Base-by-base conservation (phyloP, 2,329 filamentous ascomycete species). In the Salinomyces thailandicus region DNA sequence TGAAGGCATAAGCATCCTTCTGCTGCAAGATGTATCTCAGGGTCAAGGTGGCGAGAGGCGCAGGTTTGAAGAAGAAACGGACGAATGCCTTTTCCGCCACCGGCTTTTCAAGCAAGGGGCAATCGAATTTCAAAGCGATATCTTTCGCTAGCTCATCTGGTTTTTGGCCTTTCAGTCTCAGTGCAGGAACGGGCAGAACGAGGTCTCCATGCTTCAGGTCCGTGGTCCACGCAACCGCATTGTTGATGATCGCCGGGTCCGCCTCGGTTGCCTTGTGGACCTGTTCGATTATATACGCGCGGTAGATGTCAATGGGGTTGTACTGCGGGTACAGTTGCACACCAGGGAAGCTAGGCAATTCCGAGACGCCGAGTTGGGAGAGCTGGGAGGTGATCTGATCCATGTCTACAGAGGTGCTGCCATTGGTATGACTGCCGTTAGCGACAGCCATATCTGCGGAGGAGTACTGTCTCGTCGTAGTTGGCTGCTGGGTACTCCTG, bases 131-230 rank as follows among this genome's bases (percentile, higher is more conserved):
- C 33, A 70, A 64, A 14, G 61, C 69, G 41, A 78, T 62, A 50
- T 77, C 71, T 47, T 67, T 60, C 26, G 69, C 67, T 27, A 74
- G 61, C 35, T 72, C 72, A 36, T 70, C 62, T 22, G 74, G 72
- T 48, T 77, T 75, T 61, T 72, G 74, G 49, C 69, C 67, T 60
- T 77, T 89, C 52, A 89, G 62, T 43, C 85, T 72, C 45, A 93
- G 71, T n/a, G 84, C 81, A 12, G 85, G 82, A 6, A 85, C 76
- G 6, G 85, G 79, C 31, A 93, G 63, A 36, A 83, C 73, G 49
- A 93, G 64, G 61, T 93, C 85, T 32, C 85, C 85, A 66, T 87
- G 85, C 47, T 91, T 85, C 15, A 86, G 68, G 24, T 79, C 75
- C 44, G 75, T 69, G 4, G 85, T 89, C 82, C 83, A 89, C 64